phyloP scores from a whole-genome alignment of 2,329 filamentous ascomycete genomes.

The Dactylellina haptotyla region DNA sequence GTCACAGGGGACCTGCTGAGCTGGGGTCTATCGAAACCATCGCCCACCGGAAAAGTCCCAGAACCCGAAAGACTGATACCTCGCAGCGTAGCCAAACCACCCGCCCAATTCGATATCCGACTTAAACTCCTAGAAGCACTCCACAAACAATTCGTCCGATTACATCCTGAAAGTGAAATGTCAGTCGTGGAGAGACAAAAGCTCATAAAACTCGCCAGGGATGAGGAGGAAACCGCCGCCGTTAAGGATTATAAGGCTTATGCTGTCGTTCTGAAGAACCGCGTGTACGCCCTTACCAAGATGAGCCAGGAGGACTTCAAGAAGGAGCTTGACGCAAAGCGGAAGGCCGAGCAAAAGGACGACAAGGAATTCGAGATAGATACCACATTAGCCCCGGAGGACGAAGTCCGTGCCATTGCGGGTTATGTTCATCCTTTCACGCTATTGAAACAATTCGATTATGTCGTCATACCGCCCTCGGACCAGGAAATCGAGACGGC shows the following conservation, averaged over 20 bases:
- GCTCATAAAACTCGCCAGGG: conserved; percentile 74
- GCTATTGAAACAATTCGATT: conserved; percentile 75
- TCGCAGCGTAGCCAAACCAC: conserved; percentile 16
- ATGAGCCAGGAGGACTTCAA: conserved; percentile 79
- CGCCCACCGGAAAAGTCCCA: not conserved
- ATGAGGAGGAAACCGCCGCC: conserved; percentile 81
- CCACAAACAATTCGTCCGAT: conserved; percentile 72
- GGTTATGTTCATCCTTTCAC: conserved; percentile 73
- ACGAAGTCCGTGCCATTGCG: conserved; percentile 75
- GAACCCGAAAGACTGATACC: conserved; percentile 36
- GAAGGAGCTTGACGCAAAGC: conserved; percentile 66
- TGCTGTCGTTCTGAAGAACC: conserved; percentile 82
- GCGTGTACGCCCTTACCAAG: conserved; percentile 78
- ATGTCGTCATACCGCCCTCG: conserved; percentile 75
- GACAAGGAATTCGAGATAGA: conserved; percentile 64
- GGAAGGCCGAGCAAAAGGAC: conserved; percentile 58
- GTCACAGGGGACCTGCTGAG: conserved; percentile 15
- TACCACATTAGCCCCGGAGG: conserved; percentile 73
- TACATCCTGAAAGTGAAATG: conserved; percentile 71
- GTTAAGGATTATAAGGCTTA: conserved; percentile 77
- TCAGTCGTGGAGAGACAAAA: conserved; percentile 67
- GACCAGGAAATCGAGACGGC: conserved; percentile 74
- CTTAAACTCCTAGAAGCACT: conserved; percentile 24
- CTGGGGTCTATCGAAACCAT: conserved; percentile 24
- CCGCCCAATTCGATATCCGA: conserved; percentile 13